phyloP scores from a whole-genome alignment of 169 alveolate species.

The Eimeria falciformis region DNA sequence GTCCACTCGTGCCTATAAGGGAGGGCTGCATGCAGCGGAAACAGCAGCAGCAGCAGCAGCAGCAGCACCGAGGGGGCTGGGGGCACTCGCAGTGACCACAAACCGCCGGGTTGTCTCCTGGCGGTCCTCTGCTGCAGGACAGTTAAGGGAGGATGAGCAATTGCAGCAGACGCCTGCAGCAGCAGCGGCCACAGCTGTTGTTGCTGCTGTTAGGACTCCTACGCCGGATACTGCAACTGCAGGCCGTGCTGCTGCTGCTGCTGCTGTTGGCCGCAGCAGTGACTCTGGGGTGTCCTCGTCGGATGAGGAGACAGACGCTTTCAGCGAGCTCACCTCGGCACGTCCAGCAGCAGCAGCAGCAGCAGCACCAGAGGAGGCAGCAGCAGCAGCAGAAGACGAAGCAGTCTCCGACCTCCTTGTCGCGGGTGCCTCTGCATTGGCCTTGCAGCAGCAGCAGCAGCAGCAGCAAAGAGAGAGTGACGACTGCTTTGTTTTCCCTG shows the following conservation, averaged over 20 bases:
- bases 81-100: neutral
- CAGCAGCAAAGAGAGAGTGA: neutral
- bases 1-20: neutral
- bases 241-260: neutral
- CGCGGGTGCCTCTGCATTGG: neutral
- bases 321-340: neutral
- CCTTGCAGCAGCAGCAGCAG: constrained; percentile 21
- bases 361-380: neutral
- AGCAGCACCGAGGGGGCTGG: constrained; percentile 4
- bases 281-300: constrained; percentile 43
- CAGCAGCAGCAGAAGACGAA: constrained; percentile 59
- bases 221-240: neutral
- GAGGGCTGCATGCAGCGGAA: neutral
- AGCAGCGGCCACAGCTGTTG: constrained; percentile 21
- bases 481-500: constrained; percentile 7
- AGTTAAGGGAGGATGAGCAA: neutral
- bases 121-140: neutral
- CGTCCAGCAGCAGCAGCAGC: constrained; percentile 11
- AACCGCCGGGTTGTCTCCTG: constrained; percentile 40
- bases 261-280: constrained; percentile 17
- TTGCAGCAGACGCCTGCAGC: neutral
- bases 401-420: neutral
- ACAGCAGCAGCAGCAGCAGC: constrained; percentile 30
- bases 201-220: neutral
- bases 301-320: constrained; percentile 21